phyloP scores from a whole-genome alignment of 306 rosid genomes.

The Cercis canadensis region DNA sequence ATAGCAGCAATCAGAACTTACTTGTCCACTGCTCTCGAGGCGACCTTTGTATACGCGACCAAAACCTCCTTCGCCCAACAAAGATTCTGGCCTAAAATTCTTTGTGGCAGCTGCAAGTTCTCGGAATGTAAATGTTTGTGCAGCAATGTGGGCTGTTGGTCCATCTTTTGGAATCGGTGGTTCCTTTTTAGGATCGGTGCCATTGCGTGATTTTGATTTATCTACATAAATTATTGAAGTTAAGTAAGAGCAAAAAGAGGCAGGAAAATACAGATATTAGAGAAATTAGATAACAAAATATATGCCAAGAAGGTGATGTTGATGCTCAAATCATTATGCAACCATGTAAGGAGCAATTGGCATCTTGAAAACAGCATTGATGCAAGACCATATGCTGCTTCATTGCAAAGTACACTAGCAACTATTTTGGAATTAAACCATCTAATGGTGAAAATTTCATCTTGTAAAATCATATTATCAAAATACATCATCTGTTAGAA shows the following conservation, averaged over 20 bases:
- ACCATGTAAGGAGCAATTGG: slow-evolving; percentile 8
- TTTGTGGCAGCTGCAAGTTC: slow-evolving; percentile 97
- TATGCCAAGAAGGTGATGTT: slow-evolving; percentile 11
- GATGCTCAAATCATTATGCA: slow-evolving; percentile 21
- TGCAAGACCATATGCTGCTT: slow-evolving; percentile 15
- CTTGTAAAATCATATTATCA: slow-evolving; percentile 17
- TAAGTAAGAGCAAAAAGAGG: slow-evolving; percentile 8
- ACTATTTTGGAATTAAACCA: slow-evolving; percentile 16
- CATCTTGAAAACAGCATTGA: slow-evolving; percentile 15
- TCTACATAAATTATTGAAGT: slow-evolving; percentile 50
- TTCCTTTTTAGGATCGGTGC: slow-evolving; percentile 83
- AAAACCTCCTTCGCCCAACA: slow-evolving; percentile 96
- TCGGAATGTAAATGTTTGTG: slow-evolving; percentile 95
- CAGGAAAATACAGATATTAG: background rate
- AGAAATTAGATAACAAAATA: slow-evolving; percentile 24
- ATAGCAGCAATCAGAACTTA: slow-evolving; percentile 46
- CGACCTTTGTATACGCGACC: slow-evolving; percentile 96
- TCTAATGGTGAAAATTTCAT: slow-evolving; percentile 15
- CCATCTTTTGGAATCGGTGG: slow-evolving; percentile 77
- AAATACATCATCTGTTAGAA: slow-evolving; percentile 11
- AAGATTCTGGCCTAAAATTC: slow-evolving; percentile 85
- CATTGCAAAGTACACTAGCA: slow-evolving; percentile 19
- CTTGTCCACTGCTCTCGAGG: slow-evolving; percentile 94
- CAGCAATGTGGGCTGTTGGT: slow-evolving; percentile 88
- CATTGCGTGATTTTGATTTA: slow-evolving; percentile 71